Conservation (phyloP, 2,329 filamentous ascomycete species). For the Xylariaceae sp. region DNA sequence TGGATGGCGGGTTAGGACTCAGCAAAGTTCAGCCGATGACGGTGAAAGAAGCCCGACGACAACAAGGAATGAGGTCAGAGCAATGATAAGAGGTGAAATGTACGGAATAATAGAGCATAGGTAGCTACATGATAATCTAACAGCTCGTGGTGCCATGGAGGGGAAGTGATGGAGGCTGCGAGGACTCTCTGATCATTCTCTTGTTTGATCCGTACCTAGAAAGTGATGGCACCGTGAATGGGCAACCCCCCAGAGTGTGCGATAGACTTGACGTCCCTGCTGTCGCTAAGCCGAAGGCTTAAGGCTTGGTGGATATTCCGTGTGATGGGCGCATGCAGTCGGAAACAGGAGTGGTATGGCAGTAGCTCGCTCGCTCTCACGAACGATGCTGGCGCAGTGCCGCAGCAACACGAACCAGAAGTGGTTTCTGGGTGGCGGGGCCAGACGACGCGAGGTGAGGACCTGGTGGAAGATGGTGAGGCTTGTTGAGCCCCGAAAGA, state of each 20-base stretch:
- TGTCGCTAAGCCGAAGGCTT: neutral
- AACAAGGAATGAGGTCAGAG: neutral
- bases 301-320: neutral
- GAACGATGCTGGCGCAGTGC: conserved; percentile 10
- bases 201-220: neutral
- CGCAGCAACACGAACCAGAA: conserved; percentile 11
- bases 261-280: neutral
- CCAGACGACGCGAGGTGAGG: conserved; percentile 7
- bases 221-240: neutral
- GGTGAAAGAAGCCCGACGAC: neutral
- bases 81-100: neutral
- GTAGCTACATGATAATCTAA: neutral
- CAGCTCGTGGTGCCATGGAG: neutral
- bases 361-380: neutral
- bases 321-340: neutral
- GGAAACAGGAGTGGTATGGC: neutral
- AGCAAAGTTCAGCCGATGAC: neutral
- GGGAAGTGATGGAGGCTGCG: neutral
- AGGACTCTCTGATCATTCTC: neutral
- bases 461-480: neutral
- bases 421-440: conserved; percentile 10
- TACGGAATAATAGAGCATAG: neutral
- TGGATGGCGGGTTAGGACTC: neutral
- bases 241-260: neutral
- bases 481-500: neutral